A percentile compares a stretch with the other conserved stretches of the same genome.
These are phyloP conservation scores for Zymoseptoria crescenta DNA, from an alignment of 2,329 filamentous ascomycete genomes.

Conservation along the genomic window DNA sequence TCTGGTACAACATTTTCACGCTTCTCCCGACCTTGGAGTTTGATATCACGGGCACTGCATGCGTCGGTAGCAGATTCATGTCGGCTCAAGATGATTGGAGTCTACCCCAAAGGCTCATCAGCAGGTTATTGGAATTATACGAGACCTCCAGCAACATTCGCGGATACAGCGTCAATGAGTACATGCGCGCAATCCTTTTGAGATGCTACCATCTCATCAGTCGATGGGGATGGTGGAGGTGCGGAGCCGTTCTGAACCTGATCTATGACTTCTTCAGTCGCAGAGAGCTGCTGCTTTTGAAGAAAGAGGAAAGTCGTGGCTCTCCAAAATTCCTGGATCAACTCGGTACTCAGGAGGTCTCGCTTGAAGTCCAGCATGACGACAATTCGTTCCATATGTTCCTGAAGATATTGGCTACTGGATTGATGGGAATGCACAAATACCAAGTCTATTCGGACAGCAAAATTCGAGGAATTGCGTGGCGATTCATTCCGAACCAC, in stretches of 20 bases:
- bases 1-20: constrained; percentile 43
- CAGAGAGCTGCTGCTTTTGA: constrained; percentile 45
- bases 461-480: constrained; percentile 46
- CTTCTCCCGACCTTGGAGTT: constrained; percentile 48
- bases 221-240: constrained; percentile 50
- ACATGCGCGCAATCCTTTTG: constrained; percentile 44
- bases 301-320: constrained; percentile 43
- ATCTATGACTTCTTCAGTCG: constrained; percentile 55
- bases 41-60: constrained; percentile 42
- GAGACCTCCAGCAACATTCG: constrained; percentile 33
- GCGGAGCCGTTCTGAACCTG: constrained; percentile 45
- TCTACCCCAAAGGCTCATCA: constrained; percentile 39
- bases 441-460: constrained; percentile 40
- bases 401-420: constrained; percentile 48
- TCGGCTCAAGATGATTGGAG: constrained; percentile 43
- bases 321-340: constrained; percentile 49
- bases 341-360: constrained; percentile 35
- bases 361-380: constrained; percentile 37
- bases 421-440: constrained; percentile 41
- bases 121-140: constrained; percentile 42
- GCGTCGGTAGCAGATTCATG: constrained; percentile 35
- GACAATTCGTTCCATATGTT: constrained; percentile 53
- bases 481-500: constrained; percentile 53
- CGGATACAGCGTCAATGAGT: constrained; percentile 46
- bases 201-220: constrained; percentile 48